A percentile compares a stretch with the other conserved stretches of the same genome.
phyloP scores from a whole-genome alignment of 768 basidiomycete genomes.

The Lactifluus volemus region DNA sequence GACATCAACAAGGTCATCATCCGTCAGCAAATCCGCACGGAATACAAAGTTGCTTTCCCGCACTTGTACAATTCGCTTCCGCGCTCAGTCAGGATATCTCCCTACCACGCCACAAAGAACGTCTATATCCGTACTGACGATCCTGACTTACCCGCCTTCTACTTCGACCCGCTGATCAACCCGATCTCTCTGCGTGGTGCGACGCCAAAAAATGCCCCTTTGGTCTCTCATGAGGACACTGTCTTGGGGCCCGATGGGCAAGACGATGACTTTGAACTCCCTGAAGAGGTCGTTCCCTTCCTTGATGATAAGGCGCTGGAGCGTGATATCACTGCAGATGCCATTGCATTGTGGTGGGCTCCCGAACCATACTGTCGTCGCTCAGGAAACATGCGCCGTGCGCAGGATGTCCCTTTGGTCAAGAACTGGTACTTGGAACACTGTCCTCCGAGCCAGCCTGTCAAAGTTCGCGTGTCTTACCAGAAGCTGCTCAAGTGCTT shows the following conservation, averaged over 20 bases:
- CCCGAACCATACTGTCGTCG: slow-evolving; percentile 92
- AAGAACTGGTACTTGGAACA: slow-evolving; percentile 99
- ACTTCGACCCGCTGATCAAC: slow-evolving; percentile 98
- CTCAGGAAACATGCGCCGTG: slow-evolving; percentile 86
- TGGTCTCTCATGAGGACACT: slow-evolving; percentile 83
- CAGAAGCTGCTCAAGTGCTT: slow-evolving; percentile 96
- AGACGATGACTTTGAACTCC: slow-evolving; percentile 82
- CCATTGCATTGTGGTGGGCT: slow-evolving; percentile 97
- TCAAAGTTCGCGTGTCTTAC: slow-evolving; percentile 98
- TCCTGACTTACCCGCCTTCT: slow-evolving; percentile 98
- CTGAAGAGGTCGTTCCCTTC: slow-evolving; percentile 72
- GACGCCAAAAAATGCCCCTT: slow-evolving; percentile 70
- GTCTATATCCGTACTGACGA: slow-evolving; percentile 99
- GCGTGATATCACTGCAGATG: slow-evolving; percentile 90
- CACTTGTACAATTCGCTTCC: slow-evolving; percentile 98
- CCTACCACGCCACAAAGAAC: slow-evolving; percentile 92
- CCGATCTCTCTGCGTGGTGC: slow-evolving; percentile 90
- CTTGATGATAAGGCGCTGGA: slow-evolving; percentile 70
- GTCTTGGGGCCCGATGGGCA: slow-evolving; percentile 83
- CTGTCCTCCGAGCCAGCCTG: slow-evolving; percentile 90
- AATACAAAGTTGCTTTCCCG: slow-evolving; percentile 99
- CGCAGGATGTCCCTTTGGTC: slow-evolving; percentile 91
- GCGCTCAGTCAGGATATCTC: slow-evolving; percentile 84
- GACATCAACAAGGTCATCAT: slow-evolving; percentile 99
- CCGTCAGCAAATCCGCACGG: slow-evolving; percentile 95